Conservation (phyloP, 768 basidiomycete species). For the Boletus coccyginus region DNA sequence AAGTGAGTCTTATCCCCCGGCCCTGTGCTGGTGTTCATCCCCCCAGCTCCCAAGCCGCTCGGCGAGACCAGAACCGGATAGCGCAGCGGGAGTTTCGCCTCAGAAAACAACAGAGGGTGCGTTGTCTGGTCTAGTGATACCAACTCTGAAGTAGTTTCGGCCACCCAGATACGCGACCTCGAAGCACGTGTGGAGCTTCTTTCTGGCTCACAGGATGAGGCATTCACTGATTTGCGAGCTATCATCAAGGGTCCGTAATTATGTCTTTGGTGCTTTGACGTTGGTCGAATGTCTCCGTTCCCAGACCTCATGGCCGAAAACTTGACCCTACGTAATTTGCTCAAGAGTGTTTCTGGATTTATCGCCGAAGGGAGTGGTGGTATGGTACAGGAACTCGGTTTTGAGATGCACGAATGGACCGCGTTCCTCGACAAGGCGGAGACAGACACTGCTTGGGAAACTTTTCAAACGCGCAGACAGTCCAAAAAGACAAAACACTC, state of each 20-base stretch:
- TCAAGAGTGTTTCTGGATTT: conserved; percentile 73
- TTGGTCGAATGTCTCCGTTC: conserved; percentile 3
- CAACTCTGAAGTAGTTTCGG: conserved; percentile 5
- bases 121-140: conserved; percentile 13
- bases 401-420: conserved; percentile 74
- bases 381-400: conserved; percentile 73
- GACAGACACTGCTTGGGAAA: conserved; percentile 92
- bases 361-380: conserved; percentile 88
- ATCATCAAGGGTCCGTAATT: conserved; percentile 64
- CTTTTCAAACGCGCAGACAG: conserved; percentile 70
- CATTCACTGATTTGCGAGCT: conserved; percentile 76
- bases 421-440: conserved; percentile 81
- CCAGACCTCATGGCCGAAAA: conserved; percentile 89
- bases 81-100: conserved; percentile 92
- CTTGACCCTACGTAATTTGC: conserved; percentile 73
- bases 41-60: conserved; percentile 78
- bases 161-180: conserved; percentile 81
- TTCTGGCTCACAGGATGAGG: conserved; percentile 89
- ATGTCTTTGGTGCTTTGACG: not conserved
- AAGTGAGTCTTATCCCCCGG: conserved; percentile 49
- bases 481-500: conserved; percentile 30
- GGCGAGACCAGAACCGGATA: conserved; percentile 87
- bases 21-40: conserved; percentile 14
- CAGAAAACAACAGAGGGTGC: conserved; percentile 83
- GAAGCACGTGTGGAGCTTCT: conserved; percentile 95